A percentile compares a stretch with the other conserved stretches of the same genome.
Evolutionary conservation across 257 asterid genomes (phyloP).

Genomic region (Solanum pennellii): DNA sequence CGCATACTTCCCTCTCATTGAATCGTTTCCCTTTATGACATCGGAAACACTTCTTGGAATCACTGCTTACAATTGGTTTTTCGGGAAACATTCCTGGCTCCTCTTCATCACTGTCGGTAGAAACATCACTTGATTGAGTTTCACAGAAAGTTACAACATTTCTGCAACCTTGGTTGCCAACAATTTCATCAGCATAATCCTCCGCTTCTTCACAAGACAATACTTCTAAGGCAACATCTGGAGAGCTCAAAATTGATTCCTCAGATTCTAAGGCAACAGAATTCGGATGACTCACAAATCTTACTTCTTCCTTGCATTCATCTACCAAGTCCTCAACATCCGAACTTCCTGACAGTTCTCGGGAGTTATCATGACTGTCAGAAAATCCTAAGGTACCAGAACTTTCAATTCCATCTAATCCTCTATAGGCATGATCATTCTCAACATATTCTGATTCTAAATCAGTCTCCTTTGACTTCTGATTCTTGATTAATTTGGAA

Average conservation of each 20-base stretch:
- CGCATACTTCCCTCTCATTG: conserved; percentile 54
- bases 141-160: conserved; percentile 40
- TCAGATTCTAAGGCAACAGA: conserved; percentile 10
- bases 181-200: conserved; percentile 20
- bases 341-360: conserved; percentile 41
- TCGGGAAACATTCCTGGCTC: conserved; percentile 9
- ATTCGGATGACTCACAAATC: background rate
- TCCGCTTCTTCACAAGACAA: conserved; percentile 14
- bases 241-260: conserved; percentile 8
- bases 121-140: conserved; percentile 8
- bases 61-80: conserved; percentile 28
- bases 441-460: background rate
- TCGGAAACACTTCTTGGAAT: conserved; percentile 49
- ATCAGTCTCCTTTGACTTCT: conserved; percentile 8
- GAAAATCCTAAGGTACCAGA: conserved; percentile 59
- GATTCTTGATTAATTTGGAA: conserved; percentile 5
- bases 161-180: conserved; percentile 15
- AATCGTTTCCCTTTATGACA: conserved; percentile 48
- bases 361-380: conserved; percentile 24
- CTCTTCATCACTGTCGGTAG: conserved; percentile 25
- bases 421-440: conserved; percentile 1
- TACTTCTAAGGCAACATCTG: conserved; percentile 16
- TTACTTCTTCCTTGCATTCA: conserved; percentile 12
- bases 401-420: conserved; percentile 28
- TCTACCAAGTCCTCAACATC: conserved; percentile 42